Base-by-base conservation (phyloP, 345 rosid species). In the Lepidium aucheri region DNA sequence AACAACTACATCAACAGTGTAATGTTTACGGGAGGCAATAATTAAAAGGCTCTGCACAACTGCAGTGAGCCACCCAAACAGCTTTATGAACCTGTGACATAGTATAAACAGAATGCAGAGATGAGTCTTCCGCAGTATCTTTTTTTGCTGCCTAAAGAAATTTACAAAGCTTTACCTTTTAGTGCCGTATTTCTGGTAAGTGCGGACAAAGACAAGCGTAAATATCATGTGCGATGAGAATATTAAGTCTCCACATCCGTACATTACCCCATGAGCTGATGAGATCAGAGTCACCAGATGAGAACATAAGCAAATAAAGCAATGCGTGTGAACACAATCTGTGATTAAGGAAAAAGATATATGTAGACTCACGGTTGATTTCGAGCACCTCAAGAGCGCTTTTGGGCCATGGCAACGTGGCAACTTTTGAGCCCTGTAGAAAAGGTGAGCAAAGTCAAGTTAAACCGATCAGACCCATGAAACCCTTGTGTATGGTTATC, bases 171-270 rank as follows among this genome's bases (percentile, higher is more conserved):
- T 42, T 26, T 88, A 95, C 99, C 99, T 95, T 73, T 64, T 69
- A 20, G 97, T 76, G 62, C 99, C 99, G 70, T 95, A 91, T 78
- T 89, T 91, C 83, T 95, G 99, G 76, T 91, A 95, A 5, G 96
- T 84, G 47, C 74, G 91, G 62, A 95, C 97, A 76, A 95, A 95
- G 52, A 91, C 94, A 2, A 95, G 81, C 40, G 97, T 87, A 68
- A 95, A 95, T 73, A 95, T 95, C 98, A 91, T 95, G 76, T 95
- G 98, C 5, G 98, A 95, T 59, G 99, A 95, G 76, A 95, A 95
- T 38, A 95, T 95, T 81, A 95, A 75, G 81, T 95, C 99, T 68
- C 99, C 99, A 61, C 99, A 95, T 18, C 99, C 99, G 62, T 85
- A 91, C 42, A 84, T 77, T 32, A 85, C 85, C 18, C 99, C 99